phyloP scores from a whole-genome alignment of 129 eudicot species.

The Daucus carota region DH1_v3.0 NC_030381.2:26359001-26359500 shows the following conservation, averaged over 20 bases:
- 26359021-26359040: slow-evolving; percentile 31
- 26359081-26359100: slow-evolving; percentile 31
- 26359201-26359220: slow-evolving; percentile 14
- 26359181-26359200: slow-evolving; percentile 21
- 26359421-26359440: too few relatives aligned
- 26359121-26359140: slow-evolving; percentile 17
- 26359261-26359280: slow-evolving; percentile 19
- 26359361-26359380: slow-evolving; percentile 13
- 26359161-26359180: slow-evolving; percentile 4
- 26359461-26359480: too few relatives aligned
- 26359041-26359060: slow-evolving; percentile 30
- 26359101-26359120: slow-evolving; percentile 20
- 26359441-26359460: too few relatives aligned
- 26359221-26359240: slow-evolving; percentile 27
- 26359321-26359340: slow-evolving; percentile 34
- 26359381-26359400: too few relatives aligned
- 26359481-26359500: too few relatives aligned
- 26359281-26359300: slow-evolving; percentile 36
- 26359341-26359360: slow-evolving; percentile 27
- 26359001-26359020: slow-evolving; percentile 25
- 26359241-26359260: slow-evolving; percentile 26
- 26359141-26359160: slow-evolving; percentile 27
- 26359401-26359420: too few relatives aligned
- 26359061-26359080: slow-evolving; percentile 24
- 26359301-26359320: slow-evolving; percentile 23